These are phyloP conservation scores for Talaromyces albobiverticillius DNA, from an alignment of 2,329 filamentous ascomycete genomes.

Conservation along the genomic window DNA sequence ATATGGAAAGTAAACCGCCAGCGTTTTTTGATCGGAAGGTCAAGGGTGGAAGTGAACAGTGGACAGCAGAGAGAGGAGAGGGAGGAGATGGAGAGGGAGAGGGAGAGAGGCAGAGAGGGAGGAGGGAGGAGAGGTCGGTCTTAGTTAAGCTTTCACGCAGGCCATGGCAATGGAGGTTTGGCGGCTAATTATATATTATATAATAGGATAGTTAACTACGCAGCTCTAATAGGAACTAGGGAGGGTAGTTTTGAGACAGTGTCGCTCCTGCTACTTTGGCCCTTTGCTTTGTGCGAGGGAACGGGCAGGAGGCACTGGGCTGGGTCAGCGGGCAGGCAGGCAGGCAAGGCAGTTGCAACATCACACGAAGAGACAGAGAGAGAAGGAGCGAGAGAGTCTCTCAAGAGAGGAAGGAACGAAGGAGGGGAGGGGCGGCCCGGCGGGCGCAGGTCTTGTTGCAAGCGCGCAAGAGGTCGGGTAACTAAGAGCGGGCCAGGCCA, in stretches of 20 bases:
- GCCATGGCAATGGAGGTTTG: background rate
- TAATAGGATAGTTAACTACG: too few species aligned
- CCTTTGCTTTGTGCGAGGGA: too few species aligned
- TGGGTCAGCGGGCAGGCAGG: background rate
- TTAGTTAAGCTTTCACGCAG: constrained; percentile 13
- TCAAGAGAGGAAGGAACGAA: constrained; percentile 19
- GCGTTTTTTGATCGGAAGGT: too few species aligned
- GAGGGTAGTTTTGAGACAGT: too few species aligned
- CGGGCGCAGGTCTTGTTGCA: constrained; percentile 11
- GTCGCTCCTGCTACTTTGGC: too few species aligned
- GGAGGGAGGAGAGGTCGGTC: background rate
- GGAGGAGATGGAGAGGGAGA: background rate
- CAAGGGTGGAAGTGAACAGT: too few species aligned
- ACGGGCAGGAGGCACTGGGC: constrained; percentile 1
- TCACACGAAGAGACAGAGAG: background rate
- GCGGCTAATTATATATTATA: constrained; percentile 15
- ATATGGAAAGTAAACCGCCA: too few species aligned
- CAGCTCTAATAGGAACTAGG: too few species aligned
- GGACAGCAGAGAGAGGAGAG: background rate
- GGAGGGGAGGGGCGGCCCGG: constrained; percentile 15
- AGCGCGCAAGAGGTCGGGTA: constrained; percentile 18
- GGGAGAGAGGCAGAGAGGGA: background rate
- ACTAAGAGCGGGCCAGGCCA: constrained; percentile 9
- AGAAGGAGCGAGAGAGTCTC: constrained; percentile 13
- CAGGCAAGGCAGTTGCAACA: constrained; percentile 2